Evolutionary conservation across 306 rosid species (phyloP), one percentile per base, ranked within the genome.

Genomic region (Begonia fuchsioides): DNA sequence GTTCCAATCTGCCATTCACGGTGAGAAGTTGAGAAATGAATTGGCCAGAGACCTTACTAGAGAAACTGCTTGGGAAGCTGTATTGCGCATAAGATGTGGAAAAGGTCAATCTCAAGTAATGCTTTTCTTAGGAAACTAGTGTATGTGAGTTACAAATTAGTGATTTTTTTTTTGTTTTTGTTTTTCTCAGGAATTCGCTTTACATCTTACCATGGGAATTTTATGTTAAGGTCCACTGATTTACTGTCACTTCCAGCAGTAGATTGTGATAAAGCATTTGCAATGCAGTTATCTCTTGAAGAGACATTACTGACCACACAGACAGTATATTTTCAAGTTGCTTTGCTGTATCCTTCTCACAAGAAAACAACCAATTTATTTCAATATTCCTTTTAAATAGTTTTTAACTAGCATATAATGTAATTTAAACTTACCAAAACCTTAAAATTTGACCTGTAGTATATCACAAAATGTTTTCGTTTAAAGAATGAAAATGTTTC

Each of bases 1-100:
- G 59, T 92, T 82, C 65, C 94, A 77, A 71, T 75, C 93, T 48
- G 60, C 77, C 49, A 63, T 61, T 75, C 96, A 92, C 55, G 98
- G 96, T 63, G 80, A 82, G 65, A 92, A 92, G 70, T 76, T 92
- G 75, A 85, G 83, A 58, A 67, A 82, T 40, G 98, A 92, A 61
- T 77, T 92, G 72, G 66, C 87, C 60, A 85, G 98, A 71, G 96
- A 86, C 61, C 90, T 92, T 54, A 92, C 81, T 10, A 79, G 96
- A 72, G 98, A 92, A 68, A 92, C 96, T 63, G 98, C 94, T 51
- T 92, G 98, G 98, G 98, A 92, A 80, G 82, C 98, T 69, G 98
- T 85, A 32, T 65, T 92, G 94, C 98, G 98, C 51, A 73, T 85
- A 59, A 76, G 98, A 71, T 86, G 96, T 57, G 96, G 92, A 63